Percentiles rank a stretch among this genome's conserved stretches.
These are phyloP conservation scores for Brassica rapa DNA, from an alignment of 345 rosid genomes.

Conservation along the genomic window DNA sequence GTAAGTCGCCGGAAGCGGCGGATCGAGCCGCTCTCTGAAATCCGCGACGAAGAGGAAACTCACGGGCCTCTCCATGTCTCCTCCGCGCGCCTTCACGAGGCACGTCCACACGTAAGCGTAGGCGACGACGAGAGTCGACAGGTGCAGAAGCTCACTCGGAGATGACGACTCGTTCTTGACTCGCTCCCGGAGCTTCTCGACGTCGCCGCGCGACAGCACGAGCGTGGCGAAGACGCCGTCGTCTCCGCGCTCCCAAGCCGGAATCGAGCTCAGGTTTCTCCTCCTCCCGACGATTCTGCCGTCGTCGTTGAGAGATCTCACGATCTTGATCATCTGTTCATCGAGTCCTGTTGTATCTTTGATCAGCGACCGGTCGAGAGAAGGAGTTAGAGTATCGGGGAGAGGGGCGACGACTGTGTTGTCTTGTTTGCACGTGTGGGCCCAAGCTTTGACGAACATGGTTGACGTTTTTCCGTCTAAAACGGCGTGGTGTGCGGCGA, in stretches of 20 bases:
- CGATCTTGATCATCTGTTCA: not conserved
- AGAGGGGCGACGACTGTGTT: not conserved
- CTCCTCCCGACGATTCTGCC: not conserved
- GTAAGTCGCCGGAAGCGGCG: slow-evolving; percentile 25
- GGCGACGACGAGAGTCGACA: slow-evolving; percentile 45
- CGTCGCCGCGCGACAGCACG: slow-evolving; percentile 27
- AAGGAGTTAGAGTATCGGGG: slow-evolving; percentile 23
- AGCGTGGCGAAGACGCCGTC: slow-evolving; percentile 37
- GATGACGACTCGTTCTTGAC: slow-evolving; percentile 20
- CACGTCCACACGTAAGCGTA: slow-evolving; percentile 38
- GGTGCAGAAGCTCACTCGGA: not conserved
- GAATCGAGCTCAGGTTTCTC: slow-evolving; percentile 20
- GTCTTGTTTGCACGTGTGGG: slow-evolving; percentile 21
- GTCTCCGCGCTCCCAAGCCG: not conserved
- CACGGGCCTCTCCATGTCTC: slow-evolving; percentile 2
- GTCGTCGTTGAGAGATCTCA: not conserved
- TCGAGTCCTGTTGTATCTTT: slow-evolving; percentile 27
- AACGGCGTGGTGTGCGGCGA: slow-evolving; percentile 20
- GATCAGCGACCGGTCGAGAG: slow-evolving; percentile 27
- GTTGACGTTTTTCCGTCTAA: slow-evolving; percentile 28
- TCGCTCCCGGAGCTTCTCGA: slow-evolving; percentile 33
- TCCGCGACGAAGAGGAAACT: slow-evolving; percentile 12
- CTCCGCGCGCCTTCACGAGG: slow-evolving; percentile 33
- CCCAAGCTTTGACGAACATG: slow-evolving; percentile 42
- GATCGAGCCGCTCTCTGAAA: slow-evolving; percentile 8